Evolutionary conservation across 2,329 filamentous ascomycete genomes (phyloP).

Genomic region (Epichloe aotearoae): DNA sequence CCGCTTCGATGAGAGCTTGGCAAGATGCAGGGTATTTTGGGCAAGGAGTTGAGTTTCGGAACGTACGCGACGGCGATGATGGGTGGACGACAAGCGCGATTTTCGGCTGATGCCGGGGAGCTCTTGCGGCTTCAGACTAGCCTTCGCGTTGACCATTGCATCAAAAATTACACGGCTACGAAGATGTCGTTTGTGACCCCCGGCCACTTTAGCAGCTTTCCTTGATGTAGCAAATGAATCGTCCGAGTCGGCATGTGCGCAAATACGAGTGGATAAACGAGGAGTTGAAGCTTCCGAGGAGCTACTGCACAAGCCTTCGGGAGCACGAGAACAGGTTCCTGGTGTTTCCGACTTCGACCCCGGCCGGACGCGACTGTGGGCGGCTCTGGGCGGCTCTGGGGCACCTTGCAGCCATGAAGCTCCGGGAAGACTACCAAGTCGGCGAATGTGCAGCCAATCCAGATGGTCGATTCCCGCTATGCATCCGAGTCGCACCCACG

Average conservation of each 20-base stretch:
- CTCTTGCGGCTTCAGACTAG: no score
- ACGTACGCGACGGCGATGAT: slow-evolving; percentile 36
- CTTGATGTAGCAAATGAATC: neutral
- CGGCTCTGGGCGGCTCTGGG: slow-evolving; percentile 5
- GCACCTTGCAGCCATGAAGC: slow-evolving; percentile 7
- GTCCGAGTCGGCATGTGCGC: neutral
- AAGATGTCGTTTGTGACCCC: neutral
- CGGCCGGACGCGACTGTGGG: slow-evolving; percentile 5
- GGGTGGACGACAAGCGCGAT: slow-evolving; percentile 37
- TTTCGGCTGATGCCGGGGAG: slow-evolving; percentile 31
- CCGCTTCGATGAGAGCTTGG: slow-evolving; percentile 79
- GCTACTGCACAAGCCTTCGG: neutral
- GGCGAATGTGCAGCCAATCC: neutral
- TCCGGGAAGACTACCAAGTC: slow-evolving; percentile 2
- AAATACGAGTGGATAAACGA: neutral
- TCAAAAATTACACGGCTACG: neutral
- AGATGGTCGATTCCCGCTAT: neutral
- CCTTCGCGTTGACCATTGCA: neutral
- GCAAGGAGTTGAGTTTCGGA: slow-evolving; percentile 70
- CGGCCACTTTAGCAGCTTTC: neutral
- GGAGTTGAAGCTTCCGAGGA: neutral
- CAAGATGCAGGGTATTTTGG: slow-evolving; percentile 85
- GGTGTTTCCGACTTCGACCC: slow-evolving; percentile 2
- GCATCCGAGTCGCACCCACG: neutral
- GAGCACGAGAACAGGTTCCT: slow-evolving; percentile 2